Base-by-base conservation (phyloP, 140 eudicot genomes). In the Erigeron philadelphicus region DNA sequence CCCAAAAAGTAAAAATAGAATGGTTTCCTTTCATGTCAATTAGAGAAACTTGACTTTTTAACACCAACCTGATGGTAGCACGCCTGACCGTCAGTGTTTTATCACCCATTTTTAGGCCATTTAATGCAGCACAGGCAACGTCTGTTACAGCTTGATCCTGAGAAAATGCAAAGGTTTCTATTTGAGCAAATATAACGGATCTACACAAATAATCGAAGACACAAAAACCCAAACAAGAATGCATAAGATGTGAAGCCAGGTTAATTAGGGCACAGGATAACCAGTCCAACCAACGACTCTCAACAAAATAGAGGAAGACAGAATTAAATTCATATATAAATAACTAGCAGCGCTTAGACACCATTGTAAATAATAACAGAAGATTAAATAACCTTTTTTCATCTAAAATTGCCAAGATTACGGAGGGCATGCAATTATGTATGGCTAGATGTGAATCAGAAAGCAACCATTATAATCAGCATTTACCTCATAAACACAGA, bases 41-140 rank as follows among this genome's bases (percentile, higher is more conserved):
- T 66, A 61, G 21, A n/a, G 43, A 19, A 55, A 62, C 5, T 43
- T 64, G 11, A 18, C 9, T 64, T 59, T 59, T 15, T 48, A 18
- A 42, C 57, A 77, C 77, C 49, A 68, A 90, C 97, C 96, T 91
- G 82, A 88, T 72, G 64, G 97, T 84, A 61, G 97, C 97, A 70
- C 97, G 93, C 49, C 97, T 75, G 68, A 91, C 96, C 48, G 97
- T 91, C 57, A 91, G 79, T 19, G 97, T 91, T 73, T 91, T 91
- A 77, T 91, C 97, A 15, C 97, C 97, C 89, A 91, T 86, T 76
- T 91, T 91, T 68, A 91, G 77, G 68, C 97, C 97, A 88, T 91
- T 91, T 56, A 91, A 70, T 53, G 97, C 88, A 77, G 95, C 95
- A 73, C 97, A 91, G 7, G 97, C 97, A 77, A 91, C 81, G 43